Conservation (phyloP, 768 basidiomycete species). For the Trametes cinnabarina region DNA sequence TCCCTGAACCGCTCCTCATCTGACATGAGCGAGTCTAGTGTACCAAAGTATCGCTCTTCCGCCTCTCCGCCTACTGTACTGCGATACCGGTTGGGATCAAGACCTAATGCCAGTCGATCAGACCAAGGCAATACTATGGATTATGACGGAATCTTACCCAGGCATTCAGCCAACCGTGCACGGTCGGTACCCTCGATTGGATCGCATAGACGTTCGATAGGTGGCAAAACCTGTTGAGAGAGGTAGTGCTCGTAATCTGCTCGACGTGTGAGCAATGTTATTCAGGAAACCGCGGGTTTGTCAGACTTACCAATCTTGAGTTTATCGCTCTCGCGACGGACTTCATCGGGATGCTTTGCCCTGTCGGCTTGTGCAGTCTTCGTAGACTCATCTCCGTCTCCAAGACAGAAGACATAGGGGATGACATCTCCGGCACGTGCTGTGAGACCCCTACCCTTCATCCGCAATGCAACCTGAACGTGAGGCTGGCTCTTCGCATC, state of each 20-base stretch:
- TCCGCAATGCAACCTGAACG: conserved; percentile 89
- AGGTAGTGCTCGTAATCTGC: conserved; percentile 92
- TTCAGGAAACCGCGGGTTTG: background rate
- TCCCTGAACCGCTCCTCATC: conserved; percentile 87
- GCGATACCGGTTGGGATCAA: conserved; percentile 59
- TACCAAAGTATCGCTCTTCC: conserved; percentile 68
- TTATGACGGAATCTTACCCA: conserved; percentile 51
- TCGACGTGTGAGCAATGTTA: background rate
- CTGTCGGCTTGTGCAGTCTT: conserved; percentile 83
- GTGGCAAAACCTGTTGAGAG: conserved; percentile 87
- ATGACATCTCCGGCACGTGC: conserved; percentile 91
- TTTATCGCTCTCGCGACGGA: conserved; percentile 63
- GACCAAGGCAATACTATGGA: background rate
- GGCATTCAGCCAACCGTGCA: conserved; percentile 88
- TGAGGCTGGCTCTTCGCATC: conserved; percentile 95
- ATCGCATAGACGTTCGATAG: conserved; percentile 92
- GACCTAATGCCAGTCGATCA: conserved; percentile 37
- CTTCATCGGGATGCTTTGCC: conserved; percentile 92
- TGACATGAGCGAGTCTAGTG: conserved; percentile 85
- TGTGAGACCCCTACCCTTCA: conserved; percentile 80
- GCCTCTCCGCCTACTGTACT: conserved; percentile 36
- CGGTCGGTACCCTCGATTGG: conserved; percentile 95
- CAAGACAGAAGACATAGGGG: conserved; percentile 89
- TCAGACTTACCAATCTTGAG: conserved; percentile 65
- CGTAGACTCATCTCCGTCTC: conserved; percentile 65